A percentile compares a stretch with the other conserved stretches of the same genome.
These are phyloP conservation scores for Prunus fruticosa DNA, from an alignment of 306 rosid genomes.

Conservation along the genomic window DNA sequence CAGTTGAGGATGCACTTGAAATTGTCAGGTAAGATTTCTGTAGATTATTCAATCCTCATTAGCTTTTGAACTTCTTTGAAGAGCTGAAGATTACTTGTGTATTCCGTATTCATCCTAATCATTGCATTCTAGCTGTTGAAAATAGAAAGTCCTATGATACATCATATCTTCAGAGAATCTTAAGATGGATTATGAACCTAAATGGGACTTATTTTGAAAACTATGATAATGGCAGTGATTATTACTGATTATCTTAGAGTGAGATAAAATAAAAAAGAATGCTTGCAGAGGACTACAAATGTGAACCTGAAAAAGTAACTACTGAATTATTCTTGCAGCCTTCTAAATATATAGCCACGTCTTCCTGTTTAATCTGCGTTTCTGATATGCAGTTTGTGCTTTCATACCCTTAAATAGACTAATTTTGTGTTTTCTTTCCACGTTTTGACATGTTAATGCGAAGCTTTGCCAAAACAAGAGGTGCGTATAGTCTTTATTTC, in stretches of 20 bases:
- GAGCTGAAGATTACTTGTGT: background rate
- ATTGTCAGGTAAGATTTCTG: conserved; percentile 70
- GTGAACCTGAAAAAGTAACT: background rate
- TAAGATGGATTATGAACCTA: background rate
- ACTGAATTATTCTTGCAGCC: background rate
- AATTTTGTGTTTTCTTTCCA: conserved; percentile 40
- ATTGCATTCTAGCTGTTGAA: background rate
- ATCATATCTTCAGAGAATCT: background rate
- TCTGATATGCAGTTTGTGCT: conserved; percentile 14
- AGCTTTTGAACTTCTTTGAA: conserved; percentile 7
- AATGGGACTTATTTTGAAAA: background rate
- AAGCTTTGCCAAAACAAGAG: conserved; percentile 89
- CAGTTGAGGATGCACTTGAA: conserved; percentile 85
- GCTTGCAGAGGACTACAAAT: background rate
- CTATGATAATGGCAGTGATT: background rate
- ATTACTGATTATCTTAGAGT: background rate
- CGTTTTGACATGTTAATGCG: conserved; percentile 26
- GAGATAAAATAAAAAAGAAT: background rate
- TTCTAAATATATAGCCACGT: background rate
- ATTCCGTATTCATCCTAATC: background rate
- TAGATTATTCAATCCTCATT: conserved; percentile 24
- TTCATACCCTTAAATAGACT: conserved; percentile 30
- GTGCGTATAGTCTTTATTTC: conserved; percentile 47
- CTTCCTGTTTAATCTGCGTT: background rate
- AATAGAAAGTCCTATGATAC: background rate